These are phyloP conservation scores for Botrytis porri DNA, from an alignment of 2,329 filamentous ascomycete species.

Conservation along the genomic window DNA sequence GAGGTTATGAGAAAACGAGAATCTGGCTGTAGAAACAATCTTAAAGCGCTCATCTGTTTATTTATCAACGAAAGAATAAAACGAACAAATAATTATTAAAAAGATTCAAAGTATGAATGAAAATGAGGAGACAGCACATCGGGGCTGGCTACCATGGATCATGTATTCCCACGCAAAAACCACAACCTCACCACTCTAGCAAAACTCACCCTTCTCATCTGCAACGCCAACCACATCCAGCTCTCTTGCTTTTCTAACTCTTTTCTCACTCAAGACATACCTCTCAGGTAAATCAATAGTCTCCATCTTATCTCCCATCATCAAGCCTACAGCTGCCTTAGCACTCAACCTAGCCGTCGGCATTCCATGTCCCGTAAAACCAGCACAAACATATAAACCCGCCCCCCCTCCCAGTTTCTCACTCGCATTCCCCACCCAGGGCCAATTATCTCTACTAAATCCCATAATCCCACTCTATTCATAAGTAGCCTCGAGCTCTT, in stretches of 20 bases:
- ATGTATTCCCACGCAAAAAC: not conserved
- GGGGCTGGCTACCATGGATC: no score
- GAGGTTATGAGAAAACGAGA: not conserved
- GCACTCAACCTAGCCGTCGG: conserved; percentile 67
- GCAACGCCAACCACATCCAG: conserved; percentile 32
- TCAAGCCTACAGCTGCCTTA: conserved; percentile 59
- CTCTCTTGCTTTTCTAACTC: conserved; percentile 29
- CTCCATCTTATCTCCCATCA: conserved; percentile 45
- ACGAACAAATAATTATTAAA: not conserved
- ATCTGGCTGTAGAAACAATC: not conserved
- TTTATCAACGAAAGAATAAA: not conserved
- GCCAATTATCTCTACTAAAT: conserved; percentile 62
- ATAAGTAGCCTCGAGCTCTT: conserved; percentile 46
- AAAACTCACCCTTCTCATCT: conserved; percentile 26
- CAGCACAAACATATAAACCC: conserved; percentile 62
- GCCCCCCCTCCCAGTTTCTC: conserved; percentile 47
- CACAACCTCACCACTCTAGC: not conserved
- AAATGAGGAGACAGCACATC: not conserved
- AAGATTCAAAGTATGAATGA: not conserved
- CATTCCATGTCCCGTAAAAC: conserved; percentile 76
- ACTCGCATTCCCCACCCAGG: conserved; percentile 71
- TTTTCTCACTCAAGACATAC: conserved; percentile 36
- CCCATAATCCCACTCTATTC: conserved; percentile 82
- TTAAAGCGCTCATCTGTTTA: not conserved
- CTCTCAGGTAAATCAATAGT: conserved; percentile 45